These are phyloP conservation scores for Lepidium sativum DNA, from an alignment of 345 rosid genomes.

Conservation along the genomic window DNA sequence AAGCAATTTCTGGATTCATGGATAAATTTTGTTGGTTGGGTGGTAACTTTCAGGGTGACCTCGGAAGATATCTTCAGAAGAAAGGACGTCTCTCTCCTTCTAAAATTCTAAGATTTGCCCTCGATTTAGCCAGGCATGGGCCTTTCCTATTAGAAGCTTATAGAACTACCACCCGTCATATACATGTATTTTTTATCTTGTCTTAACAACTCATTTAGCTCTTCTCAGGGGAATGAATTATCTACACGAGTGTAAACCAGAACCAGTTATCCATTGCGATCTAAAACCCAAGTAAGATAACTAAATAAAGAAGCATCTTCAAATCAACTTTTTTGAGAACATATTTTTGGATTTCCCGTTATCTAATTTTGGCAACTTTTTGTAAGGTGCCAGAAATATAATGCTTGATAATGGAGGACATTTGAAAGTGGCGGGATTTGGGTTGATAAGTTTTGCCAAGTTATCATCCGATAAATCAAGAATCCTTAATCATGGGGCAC, in stretches of 20 bases:
- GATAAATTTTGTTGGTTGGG: not conserved
- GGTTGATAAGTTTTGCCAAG: conserved; percentile 54
- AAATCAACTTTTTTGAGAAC: not conserved
- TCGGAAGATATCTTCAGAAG: conserved; percentile 71
- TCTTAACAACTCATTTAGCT: conserved; percentile 8
- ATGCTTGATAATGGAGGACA: conserved; percentile 90
- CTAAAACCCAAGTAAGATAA: conserved; percentile 92
- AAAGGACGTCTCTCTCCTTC: conserved; percentile 86
- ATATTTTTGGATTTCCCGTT: conserved; percentile 25
- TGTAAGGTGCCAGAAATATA: conserved; percentile 99
- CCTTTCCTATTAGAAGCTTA: not conserved
- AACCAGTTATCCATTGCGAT: conserved; percentile 84
- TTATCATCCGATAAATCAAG: conserved; percentile 57
- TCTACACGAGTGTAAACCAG: conserved; percentile 87
- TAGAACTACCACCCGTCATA: not conserved
- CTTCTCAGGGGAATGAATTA: conserved; percentile 78
- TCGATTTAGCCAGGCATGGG: conserved; percentile 80
- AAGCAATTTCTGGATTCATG: not conserved
- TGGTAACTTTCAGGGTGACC: conserved; percentile 63
- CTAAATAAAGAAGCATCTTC: conserved; percentile 42
- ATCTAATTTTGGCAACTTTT: conserved; percentile 72
- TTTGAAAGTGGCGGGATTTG: conserved; percentile 83
- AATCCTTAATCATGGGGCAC: conserved; percentile 38
- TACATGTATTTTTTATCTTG: not conserved
- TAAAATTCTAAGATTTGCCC: conserved; percentile 73